Evolutionary conservation across 2,329 filamentous ascomycete species (phyloP).

Genomic region (Pezicula carpinea): DNA sequence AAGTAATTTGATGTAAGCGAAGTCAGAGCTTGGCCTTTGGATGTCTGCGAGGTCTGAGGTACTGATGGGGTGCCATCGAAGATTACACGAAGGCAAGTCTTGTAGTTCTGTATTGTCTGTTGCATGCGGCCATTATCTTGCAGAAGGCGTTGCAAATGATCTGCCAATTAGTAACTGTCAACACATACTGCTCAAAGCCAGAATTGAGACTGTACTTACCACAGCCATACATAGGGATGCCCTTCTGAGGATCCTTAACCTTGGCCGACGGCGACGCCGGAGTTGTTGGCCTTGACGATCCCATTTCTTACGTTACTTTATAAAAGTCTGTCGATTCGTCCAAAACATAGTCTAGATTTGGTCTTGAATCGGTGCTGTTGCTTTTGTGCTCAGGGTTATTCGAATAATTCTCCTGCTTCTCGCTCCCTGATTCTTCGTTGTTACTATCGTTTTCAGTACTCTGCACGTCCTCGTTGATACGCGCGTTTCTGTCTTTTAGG

Average conservation of each 20-base stretch:
- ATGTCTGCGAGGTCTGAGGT: conserved; percentile 58
- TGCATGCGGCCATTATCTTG: conserved; percentile 58
- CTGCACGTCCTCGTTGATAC: no score
- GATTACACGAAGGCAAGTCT: conserved; percentile 64
- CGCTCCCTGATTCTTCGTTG: no score
- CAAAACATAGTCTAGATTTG: no score
- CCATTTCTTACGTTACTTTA: conserved; percentile 15
- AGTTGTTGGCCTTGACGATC: conserved; percentile 24
- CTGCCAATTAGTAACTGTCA: conserved; percentile 37
- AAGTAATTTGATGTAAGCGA: conserved; percentile 65
- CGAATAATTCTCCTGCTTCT: no score
- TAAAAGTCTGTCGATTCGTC: no score
- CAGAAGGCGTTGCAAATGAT: conserved; percentile 67
- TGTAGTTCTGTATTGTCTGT: conserved; percentile 67
- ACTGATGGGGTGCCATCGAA: conserved; percentile 63
- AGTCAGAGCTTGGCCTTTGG: conserved; percentile 52
- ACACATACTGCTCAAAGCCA: no score
- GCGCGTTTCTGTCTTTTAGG: no score
- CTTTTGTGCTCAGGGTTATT: no score
- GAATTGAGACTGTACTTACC: conserved; percentile 39
- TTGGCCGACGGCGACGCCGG: conserved; percentile 33
- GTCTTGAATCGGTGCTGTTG: no score
- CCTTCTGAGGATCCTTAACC: conserved; percentile 54
- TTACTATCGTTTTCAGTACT: no score
- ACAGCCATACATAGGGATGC: conserved; percentile 59